A percentile compares a stretch with the other conserved stretches of the same genome.
Evolutionary conservation across 768 basidiomycete species (phyloP).

Genomic region (Megacollybia marginata): DNA sequence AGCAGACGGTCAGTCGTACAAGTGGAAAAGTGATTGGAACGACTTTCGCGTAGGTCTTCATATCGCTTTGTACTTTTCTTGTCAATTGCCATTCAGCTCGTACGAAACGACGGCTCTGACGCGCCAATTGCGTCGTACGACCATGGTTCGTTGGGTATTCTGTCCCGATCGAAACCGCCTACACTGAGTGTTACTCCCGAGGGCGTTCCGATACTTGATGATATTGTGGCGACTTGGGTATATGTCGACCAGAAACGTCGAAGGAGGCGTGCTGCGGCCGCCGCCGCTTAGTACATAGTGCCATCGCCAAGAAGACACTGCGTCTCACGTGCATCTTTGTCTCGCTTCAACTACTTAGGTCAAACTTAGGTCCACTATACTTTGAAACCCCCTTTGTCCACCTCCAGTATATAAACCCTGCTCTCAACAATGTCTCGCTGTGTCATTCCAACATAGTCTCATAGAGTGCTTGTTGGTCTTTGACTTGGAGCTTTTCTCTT

Average conservation of each 20-base stretch:
- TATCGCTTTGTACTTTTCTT: not conserved
- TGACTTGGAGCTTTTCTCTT: not conserved
- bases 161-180: constrained; percentile 7
- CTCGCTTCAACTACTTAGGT: too few relatives aligned
- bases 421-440: not conserved
- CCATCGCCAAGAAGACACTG: too few relatives aligned
- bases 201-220: constrained; percentile 22
- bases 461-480: constrained; percentile 1
- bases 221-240: constrained; percentile 27
- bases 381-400: too few relatives aligned
- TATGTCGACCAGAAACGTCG: constrained; percentile 27
- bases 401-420: too few relatives aligned
- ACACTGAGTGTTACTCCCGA: constrained; percentile 20
- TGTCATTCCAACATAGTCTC: not conserved
- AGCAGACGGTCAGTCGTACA: constrained; percentile 6
- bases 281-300: too few relatives aligned
- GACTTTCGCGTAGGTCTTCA: not conserved
- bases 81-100: not conserved
- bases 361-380: too few relatives aligned
- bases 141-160: constrained; percentile 1
- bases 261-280: constrained; percentile 27
- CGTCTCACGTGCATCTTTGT: too few relatives aligned
- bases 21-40: constrained; percentile 4
- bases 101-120: not conserved
- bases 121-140: constrained; percentile 1